Evolutionary conservation across 73 alveolate genomes (phyloP).

Genomic region (Breviolum minutum): DNA sequence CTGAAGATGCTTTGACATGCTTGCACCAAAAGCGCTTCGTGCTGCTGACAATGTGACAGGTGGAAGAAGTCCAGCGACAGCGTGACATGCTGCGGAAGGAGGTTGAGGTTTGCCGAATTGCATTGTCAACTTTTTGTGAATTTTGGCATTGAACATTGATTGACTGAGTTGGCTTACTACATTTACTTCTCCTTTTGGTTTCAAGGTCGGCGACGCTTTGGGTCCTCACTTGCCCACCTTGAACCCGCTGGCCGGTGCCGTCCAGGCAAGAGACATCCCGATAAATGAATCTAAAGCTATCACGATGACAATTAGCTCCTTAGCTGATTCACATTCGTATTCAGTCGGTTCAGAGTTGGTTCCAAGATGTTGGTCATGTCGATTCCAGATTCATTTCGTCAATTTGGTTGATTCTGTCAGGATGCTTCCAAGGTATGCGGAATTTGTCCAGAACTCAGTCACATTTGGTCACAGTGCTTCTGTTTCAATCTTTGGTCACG

Average conservation of each 20-base stretch:
- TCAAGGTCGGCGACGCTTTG: conserved; percentile 32
- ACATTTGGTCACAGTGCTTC: too few relatives aligned
- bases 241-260: conserved; percentile 35
- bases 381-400: background rate
- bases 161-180: background rate
- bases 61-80: conserved; percentile 75
- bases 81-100: conserved; percentile 90
- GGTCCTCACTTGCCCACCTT: conserved; percentile 69
- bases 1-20: too few relatives aligned
- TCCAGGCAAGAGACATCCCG: background rate
- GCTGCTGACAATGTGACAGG: background rate
- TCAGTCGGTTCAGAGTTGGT: background rate
- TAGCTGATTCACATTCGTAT: background rate
- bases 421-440: conserved; percentile 51
- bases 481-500: too few relatives aligned
- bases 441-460: background rate
- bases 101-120: conserved; percentile 42
- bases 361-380: background rate
- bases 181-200: background rate
- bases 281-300: too few relatives aligned
- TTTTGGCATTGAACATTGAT: background rate
- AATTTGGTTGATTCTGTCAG: background rate
- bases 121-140: too few relatives aligned
- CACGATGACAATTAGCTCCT: too few relatives aligned
- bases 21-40: background rate